Conservation (phyloP, 2,329 filamentous ascomycete genomes). For the Phymatotrichopsis omnivora region DNA sequence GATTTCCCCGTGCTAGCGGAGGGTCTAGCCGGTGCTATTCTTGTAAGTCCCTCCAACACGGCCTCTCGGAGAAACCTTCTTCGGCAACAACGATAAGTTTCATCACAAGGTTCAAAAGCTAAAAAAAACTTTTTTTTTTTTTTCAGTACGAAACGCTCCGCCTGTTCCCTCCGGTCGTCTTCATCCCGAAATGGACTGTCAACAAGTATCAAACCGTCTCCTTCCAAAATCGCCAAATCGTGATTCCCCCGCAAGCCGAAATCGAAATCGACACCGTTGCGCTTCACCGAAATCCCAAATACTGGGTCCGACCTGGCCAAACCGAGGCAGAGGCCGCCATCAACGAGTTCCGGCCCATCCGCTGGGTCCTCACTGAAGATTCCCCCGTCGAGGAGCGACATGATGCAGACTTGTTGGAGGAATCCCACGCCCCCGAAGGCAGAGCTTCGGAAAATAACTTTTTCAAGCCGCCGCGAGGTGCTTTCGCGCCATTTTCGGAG, state of each 20-base stretch:
- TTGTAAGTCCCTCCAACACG: not conserved
- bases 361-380: constrained; percentile 5
- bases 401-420: too few species aligned
- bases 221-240: not conserved
- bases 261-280: not conserved
- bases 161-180: not conserved
- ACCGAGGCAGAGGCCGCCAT: not conserved
- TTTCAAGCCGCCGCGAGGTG: constrained; percentile 34
- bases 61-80: not conserved
- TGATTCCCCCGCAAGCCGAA: not conserved
- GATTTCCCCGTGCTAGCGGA: not conserved
- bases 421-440: not conserved
- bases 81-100: not conserved
- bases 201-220: not conserved
- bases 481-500: constrained; percentile 50
- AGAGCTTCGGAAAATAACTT: not conserved
- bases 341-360: not conserved
- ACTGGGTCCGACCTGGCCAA: not conserved
- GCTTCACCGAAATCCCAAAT: not conserved
- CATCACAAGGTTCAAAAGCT: too few species aligned
- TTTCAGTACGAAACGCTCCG: not conserved
- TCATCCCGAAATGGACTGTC: not conserved
- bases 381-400: too few species aligned
- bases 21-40: not conserved
- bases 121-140: too few species aligned